Base-by-base conservation (phyloP, 1,284 basidiomycete species). In the Gastroboletus turbinatus region DNA sequence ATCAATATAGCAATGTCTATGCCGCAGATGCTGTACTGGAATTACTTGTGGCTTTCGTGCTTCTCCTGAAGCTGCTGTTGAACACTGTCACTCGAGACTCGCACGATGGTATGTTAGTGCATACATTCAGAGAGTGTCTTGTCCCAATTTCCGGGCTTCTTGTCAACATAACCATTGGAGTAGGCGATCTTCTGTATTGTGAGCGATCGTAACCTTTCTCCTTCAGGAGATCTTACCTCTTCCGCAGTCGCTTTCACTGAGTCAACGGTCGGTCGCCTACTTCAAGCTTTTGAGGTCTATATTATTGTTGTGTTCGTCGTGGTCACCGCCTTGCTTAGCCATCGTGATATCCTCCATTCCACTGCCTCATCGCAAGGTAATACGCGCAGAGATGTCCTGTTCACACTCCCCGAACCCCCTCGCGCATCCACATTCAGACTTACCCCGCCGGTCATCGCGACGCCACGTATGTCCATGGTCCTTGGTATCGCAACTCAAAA, bases 271-370 rank as follows among this genome's bases (percentile, higher is more conserved):
- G 89, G 88, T n/a, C 83, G 86, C 42, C 82, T 90, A 62, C 76
- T 91, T 55, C 83, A 85, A 62, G 83, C 83, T 17, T 69, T 84
- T 45, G 84, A 87, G 63, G 59, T 86, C n/a, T 90, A 85, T 64
- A 76, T 84, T 44, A 67, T 86, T 39, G 75, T 87, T 51, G 72
- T 89, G 23, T 82, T 79, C 64, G 71, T 80, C 57, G 78, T 87
- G 56, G 74, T 87, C 42, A 67, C 72, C 33, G 72, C 78, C 30
- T 83, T 88, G 66, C 75, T 81, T 46, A 59, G 30, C 25, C 45
- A 60, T 43, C 50, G 57, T 33, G 42, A 59, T 30, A 52, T 29
- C 36, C 46, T 55, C 27, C 49, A 52, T 40, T 56, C 40, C 16
- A 1, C 27, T 11, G 27, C 42, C 16, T 17, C 53, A 21, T 33